Evolutionary conservation across 306 rosid species (phyloP).

Genomic region (Mucuna pruriens): DNA sequence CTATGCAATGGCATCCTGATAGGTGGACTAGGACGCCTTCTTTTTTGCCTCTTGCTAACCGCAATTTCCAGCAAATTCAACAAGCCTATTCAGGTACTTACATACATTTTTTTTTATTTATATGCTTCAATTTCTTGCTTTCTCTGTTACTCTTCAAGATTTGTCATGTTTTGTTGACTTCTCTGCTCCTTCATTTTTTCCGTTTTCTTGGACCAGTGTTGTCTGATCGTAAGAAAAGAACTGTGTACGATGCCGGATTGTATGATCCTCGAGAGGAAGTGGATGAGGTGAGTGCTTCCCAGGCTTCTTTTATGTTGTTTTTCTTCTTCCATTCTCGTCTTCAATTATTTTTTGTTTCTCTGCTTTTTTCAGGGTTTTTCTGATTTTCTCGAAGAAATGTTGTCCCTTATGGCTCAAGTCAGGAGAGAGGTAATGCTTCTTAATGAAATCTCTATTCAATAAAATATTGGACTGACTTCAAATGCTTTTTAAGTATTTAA

Average conservation of each 20-base stretch:
- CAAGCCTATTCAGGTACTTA: conserved; percentile 90
- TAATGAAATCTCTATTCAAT: not conserved
- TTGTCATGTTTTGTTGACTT: not conserved
- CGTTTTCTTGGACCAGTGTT: conserved; percentile 52
- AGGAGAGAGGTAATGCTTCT: conserved; percentile 66
- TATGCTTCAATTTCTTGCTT: not conserved
- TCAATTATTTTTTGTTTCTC: conserved; percentile 16
- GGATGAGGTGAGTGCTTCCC: conserved; percentile 63
- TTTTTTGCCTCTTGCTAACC: conserved; percentile 60
- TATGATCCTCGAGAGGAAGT: conserved; percentile 68
- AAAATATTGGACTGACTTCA: too few species aligned
- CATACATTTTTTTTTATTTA: too few species aligned
- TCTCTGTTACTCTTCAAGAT: too few species aligned
- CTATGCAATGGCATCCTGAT: conserved; percentile 95
- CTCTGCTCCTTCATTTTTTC: not conserved
- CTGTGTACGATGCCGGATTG: conserved; percentile 70
- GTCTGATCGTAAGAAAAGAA: conserved; percentile 68
- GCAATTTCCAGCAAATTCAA: conserved; percentile 76
- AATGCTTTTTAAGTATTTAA: too few species aligned
- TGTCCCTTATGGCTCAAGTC: conserved; percentile 67
- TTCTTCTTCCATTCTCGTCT: not conserved
- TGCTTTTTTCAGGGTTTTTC: conserved; percentile 57
- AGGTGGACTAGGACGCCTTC: conserved; percentile 69
- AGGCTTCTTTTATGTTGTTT: not conserved
- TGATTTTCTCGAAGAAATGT: conserved; percentile 79